phyloP scores from a whole-genome alignment of 1,139 yeast genomes.

The Saccharomyces uvarum region DNA sequence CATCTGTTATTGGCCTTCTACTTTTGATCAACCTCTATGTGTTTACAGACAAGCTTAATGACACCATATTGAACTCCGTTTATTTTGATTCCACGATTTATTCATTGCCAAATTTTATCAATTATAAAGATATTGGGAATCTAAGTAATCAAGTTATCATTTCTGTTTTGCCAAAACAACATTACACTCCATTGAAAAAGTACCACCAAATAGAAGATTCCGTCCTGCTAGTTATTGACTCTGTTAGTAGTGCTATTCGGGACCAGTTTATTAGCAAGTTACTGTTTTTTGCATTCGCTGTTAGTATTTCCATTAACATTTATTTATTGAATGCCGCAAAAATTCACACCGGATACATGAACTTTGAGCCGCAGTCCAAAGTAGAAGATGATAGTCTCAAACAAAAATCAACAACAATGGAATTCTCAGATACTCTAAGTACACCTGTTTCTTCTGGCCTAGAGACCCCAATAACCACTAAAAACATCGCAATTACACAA shows the following conservation, averaged over 20 bases:
- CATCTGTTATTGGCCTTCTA: constrained; percentile 62
- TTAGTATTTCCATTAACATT: constrained; percentile 73
- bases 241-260: constrained; percentile 61
- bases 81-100: constrained; percentile 23
- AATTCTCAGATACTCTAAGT: not conserved
- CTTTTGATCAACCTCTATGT: constrained; percentile 70
- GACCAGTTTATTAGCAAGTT: constrained; percentile 78
- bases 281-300: constrained; percentile 61
- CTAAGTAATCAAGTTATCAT: constrained; percentile 39
- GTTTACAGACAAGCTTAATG: constrained; percentile 64
- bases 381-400: not conserved
- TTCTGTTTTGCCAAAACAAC: constrained; percentile 59
- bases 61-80: constrained; percentile 40
- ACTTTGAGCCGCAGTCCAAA: constrained; percentile 17
- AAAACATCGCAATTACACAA: constrained; percentile 7
- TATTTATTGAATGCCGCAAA: constrained; percentile 75
- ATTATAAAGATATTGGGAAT: constrained; percentile 11
- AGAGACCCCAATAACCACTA: not conserved
- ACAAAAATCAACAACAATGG: not conserved
- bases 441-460: not conserved
- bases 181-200: constrained; percentile 61
- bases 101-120: constrained; percentile 22
- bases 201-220: constrained; percentile 62
- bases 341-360: constrained; percentile 38
- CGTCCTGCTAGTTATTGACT: constrained; percentile 46